Evolutionary conservation across 495 filamentous ascomycete genomes (phyloP), one percentile per base, ranked within the genome.

Genomic region (Penicillium verhagenii): DNA sequence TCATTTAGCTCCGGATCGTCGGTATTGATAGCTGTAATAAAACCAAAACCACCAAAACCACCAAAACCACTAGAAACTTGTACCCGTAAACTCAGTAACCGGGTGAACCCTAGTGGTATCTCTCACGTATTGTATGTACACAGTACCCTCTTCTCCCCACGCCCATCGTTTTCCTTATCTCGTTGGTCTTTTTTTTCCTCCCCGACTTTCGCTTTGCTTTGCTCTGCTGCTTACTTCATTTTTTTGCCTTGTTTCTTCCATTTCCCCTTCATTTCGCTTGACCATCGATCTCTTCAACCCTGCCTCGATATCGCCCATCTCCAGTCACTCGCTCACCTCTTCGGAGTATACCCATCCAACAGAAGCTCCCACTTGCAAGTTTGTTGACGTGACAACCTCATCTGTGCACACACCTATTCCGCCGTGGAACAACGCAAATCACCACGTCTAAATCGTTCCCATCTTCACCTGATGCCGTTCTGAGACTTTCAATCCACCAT

Each of bases 251-350:
- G 11, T 26, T 23, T 29, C 40, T 24, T 33, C 42, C 38, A 29
- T 53, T 31, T 38, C 45, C 52, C 9, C 21, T 31, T n/a, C n/a
- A n/a, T n/a, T n/a, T n/a, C n/a, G n/a, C n/a, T n/a, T n/a, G n/a
- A 13, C 25, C 19, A 8, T 44, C 45, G 50, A 40, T 42, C 14
- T 7, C 29, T 45, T 18, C 21, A 33, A 37, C 19, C 19, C 24
- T 38, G 14, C 26, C 31, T 38, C 20, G 42, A 48, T 52, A 57
- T 47, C 48, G 14, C 46, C 33, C 23, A 39, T 44, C 53, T 56
- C 58, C 57, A 57, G 62, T 57, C 65, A 51, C 59, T 68, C 65
- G 63, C 65, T 68, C 56, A 58, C 37, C 46, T 52, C 37, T 57
- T 45, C 56, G 56, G 59, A 63, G 53, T 59, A 52, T 56, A 54